These are phyloP conservation scores for Dioscorea cayenensis DNA, from an alignment of 116 monocot genomes.

Conservation along the genomic window DNA sequence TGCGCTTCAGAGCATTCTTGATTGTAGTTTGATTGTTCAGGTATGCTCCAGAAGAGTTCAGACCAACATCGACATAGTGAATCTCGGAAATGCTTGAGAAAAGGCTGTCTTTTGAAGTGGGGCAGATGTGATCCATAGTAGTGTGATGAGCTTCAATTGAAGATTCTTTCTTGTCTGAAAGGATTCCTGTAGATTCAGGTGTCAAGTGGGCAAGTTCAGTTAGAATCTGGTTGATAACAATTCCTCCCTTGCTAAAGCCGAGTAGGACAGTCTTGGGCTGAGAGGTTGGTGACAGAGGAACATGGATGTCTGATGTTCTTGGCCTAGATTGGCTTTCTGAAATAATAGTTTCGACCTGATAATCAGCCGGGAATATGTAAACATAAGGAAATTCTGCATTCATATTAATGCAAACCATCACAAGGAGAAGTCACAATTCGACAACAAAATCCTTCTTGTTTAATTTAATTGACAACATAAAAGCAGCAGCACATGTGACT, in stretches of 20 bases:
- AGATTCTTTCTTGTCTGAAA: neutral
- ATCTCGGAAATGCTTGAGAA: conserved; percentile 59
- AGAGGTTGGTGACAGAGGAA: conserved; percentile 5
- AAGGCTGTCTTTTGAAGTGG: conserved; percentile 33
- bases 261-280: conserved; percentile 56
- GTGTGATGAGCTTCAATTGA: conserved; percentile 3
- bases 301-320: neutral
- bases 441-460: too few relatives aligned
- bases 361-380: neutral
- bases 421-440: too few relatives aligned
- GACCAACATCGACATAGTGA: conserved; percentile 89
- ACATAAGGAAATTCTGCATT: neutral
- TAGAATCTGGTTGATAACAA: conserved; percentile 76
- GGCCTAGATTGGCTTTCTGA: neutral
- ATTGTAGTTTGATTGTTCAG: conserved; percentile 41
- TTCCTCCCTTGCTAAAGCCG: conserved; percentile 90
- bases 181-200: conserved; percentile 5
- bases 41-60: conserved; percentile 75
- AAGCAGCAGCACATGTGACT: too few relatives aligned
- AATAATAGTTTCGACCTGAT: conserved; percentile 26
- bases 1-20: conserved; percentile 16
- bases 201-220: conserved; percentile 58
- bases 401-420: neutral
- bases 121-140: conserved; percentile 12
- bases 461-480: too few relatives aligned